Percentiles rank a stretch among this genome's conserved stretches.
Evolutionary conservation across 169 alveolate species (phyloP).

Genomic region (Neospora caninum): DNA sequence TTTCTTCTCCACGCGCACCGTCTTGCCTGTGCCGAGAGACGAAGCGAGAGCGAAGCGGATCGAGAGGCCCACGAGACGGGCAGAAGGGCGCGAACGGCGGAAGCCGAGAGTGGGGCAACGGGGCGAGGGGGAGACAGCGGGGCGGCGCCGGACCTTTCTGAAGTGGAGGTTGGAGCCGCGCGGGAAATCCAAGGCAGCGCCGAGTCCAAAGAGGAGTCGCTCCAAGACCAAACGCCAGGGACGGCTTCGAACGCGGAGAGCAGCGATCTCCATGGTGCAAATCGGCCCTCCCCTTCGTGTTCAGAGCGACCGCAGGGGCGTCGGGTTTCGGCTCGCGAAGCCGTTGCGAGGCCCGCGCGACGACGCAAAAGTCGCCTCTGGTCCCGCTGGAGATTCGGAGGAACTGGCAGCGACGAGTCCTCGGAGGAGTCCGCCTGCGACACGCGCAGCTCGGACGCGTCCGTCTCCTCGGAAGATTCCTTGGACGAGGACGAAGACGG

Average conservation of each 20-base stretch:
- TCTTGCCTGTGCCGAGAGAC: background rate
- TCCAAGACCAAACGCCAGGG: background rate
- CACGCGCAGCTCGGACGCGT: background rate
- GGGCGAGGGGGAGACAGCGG: background rate
- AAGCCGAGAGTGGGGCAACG: background rate
- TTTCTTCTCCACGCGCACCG: slow-evolving; percentile 29
- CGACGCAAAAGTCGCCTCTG: background rate
- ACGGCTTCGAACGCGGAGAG: background rate
- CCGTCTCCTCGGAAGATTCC: background rate
- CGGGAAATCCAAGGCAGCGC: background rate
- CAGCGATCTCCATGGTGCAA: background rate
- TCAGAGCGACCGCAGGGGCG: too few relatives aligned
- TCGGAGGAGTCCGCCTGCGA: background rate
- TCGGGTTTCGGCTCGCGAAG: background rate
- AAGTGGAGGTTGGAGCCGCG: background rate
- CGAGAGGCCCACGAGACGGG: background rate
- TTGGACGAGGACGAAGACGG: background rate
- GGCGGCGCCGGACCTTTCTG: background rate
- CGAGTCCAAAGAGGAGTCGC: background rate
- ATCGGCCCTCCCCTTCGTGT: too few relatives aligned
- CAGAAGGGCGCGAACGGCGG: background rate
- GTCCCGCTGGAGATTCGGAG: slow-evolving; percentile 21
- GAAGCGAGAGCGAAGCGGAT: background rate
- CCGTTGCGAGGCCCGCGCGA: background rate
- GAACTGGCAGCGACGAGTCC: background rate